These are phyloP conservation scores for Novymonas esmeraldas DNA, from an alignment of 208 protist genomes.

Conservation along the genomic window DNA sequence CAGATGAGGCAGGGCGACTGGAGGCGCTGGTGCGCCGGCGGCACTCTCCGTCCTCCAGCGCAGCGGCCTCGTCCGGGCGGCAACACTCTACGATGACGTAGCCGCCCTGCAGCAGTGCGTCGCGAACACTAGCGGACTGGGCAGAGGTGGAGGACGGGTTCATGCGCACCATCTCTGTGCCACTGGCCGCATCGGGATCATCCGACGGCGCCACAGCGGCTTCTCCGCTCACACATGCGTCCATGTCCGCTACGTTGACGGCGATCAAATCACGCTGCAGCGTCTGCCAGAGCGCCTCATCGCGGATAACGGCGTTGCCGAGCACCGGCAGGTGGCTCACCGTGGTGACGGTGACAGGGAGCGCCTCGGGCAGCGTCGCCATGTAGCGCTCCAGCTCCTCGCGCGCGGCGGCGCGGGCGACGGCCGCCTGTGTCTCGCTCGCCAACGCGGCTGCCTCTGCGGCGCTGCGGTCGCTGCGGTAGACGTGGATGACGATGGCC, in stretches of 20 bases:
- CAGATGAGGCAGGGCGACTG: no score
- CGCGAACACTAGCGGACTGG: background rate
- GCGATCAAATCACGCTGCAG: conserved; percentile 6
- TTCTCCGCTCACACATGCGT: background rate
- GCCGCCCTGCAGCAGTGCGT: conserved; percentile 4
- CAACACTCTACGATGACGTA: conserved; percentile 17
- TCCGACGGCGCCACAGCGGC: background rate
- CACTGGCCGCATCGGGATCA: background rate
- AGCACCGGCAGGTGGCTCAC: background rate
- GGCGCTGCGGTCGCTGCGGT: background rate
- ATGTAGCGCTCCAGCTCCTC: background rate
- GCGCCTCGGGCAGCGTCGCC: background rate
- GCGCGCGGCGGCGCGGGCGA: background rate
- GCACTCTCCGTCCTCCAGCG: background rate
- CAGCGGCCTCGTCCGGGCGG: background rate
- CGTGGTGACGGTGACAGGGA: background rate
- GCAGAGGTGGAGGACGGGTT: background rate
- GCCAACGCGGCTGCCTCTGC: background rate
- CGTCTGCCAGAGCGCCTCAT: background rate
- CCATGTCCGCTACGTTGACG: background rate
- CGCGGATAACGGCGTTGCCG: conserved; percentile 16
- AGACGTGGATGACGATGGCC: background rate
- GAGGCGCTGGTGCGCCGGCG: background rate
- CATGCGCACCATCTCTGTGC: no score
- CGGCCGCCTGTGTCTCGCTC: background rate